Conservation (phyloP, 257 asterid species). For the Solanum chiquidenum region DNA sequence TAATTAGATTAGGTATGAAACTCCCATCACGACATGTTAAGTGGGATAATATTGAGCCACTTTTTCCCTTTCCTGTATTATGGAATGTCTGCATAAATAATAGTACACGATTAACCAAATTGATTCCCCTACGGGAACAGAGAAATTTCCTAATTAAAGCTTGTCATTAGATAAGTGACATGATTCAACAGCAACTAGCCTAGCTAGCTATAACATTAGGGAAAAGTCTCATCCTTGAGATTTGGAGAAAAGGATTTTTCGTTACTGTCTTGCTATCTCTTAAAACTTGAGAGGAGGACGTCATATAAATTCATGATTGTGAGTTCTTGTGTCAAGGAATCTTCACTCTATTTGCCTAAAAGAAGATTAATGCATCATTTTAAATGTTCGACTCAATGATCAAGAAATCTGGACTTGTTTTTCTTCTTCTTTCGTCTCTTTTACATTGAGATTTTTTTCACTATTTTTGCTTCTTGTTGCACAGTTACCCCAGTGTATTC, state of each 20-base stretch:
- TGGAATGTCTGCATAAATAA: neutral
- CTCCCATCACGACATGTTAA: neutral
- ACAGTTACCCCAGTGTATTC: conserved; percentile 52
- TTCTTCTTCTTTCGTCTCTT: neutral
- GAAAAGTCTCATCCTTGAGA: neutral
- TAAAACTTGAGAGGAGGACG: neutral
- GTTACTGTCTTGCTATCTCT: neutral
- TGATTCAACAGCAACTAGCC: neutral
- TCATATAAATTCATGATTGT: neutral
- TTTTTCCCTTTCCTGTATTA: neutral
- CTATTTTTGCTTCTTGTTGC: neutral
- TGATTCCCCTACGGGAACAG: neutral
- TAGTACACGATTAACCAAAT: neutral
- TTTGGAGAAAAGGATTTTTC: neutral
- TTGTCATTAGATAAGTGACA: neutral
- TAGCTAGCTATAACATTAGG: neutral
- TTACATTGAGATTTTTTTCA: neutral
- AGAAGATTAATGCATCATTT: neutral
- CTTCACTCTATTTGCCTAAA: neutral
- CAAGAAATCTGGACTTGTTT: neutral
- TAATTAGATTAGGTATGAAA: neutral
- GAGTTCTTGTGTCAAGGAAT: neutral
- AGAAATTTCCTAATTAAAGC: neutral
- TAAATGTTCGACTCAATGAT: neutral
- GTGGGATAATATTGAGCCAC: neutral